Evolutionary conservation across 768 basidiomycete genomes (phyloP), one percentile per base, ranked within the genome.

Genomic region (Polyporus arcularius): DNA sequence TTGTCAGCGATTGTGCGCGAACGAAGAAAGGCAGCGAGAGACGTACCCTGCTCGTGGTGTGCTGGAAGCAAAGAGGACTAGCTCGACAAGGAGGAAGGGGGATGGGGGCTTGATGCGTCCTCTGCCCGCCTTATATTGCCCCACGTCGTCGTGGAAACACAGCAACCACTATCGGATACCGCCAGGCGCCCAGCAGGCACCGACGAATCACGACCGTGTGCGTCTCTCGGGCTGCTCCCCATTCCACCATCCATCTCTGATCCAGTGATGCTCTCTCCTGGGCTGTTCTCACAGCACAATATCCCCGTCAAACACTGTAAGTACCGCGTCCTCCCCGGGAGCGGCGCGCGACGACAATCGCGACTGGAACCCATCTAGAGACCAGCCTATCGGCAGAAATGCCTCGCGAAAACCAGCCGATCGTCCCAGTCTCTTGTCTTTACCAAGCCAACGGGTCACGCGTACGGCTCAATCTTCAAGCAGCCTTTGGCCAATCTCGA

Each of bases 31-130:
- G 43, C n/a, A 11, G 39, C 16, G 10, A 16, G 47, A 11, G 55
- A 74, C 78, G 63, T 38, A 81, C 81, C 72, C 80, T 77, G 80
- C 81, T 83, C 81, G 76, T 67, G 60, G 64, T 58, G 71, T 60
- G 73, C 71, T 73, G 73, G 68, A 73, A 74, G 62, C 57, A 72
- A 72, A 67, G 55, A 57, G 65, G 70, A 72, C 75, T 69, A 71
- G 67, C 68, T 72, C 72, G 71, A 64, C 57, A 58, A 65, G 61
- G 65, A 64, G 62, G 68, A 70, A 53, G 67, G 55, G 39, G 65
- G 60, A 62, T 52, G 64, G 55, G 43, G 50, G 55, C 42, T 47
- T 3, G 38, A 26, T 47, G 57, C 18, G 3, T 31, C 12, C 21
- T 4, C 42, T 15, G 30, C 46, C 38, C n/a, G 50, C 39, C 53